These are phyloP conservation scores for Sporothrix pseudoabietina DNA, from an alignment of 2,329 filamentous ascomycete genomes.

Conservation along the genomic window DNA sequence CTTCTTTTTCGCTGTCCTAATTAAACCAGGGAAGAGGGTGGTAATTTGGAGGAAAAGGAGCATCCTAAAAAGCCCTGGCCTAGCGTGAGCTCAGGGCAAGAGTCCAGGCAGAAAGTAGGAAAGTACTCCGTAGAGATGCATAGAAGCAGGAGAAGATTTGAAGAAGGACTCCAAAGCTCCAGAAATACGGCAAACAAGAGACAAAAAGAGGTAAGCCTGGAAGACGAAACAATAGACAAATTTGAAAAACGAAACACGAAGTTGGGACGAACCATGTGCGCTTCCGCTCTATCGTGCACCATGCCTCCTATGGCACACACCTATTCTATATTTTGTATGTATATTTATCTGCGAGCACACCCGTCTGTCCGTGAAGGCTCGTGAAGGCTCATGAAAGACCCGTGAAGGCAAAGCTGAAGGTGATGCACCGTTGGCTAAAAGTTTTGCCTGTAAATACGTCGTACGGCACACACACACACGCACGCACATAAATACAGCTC, in stretches of 20 bases:
- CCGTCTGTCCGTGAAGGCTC: conserved; percentile 7
- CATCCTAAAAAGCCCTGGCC: neutral
- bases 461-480: neutral
- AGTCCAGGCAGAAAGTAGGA: neutral
- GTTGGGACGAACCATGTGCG: neutral
- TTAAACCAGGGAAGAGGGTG: conserved; percentile 16
- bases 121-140: neutral
- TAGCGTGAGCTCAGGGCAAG: neutral
- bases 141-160: neutral
- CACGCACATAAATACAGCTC: neutral
- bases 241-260: neutral
- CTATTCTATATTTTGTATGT: neutral
- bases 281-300: neutral
- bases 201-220: neutral
- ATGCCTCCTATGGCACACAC: neutral
- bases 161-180: neutral
- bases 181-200: neutral
- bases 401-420: conserved; percentile 4
- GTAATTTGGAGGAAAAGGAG: conserved; percentile 14
- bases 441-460: neutral
- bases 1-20: conserved; percentile 4
- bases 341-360: neutral
- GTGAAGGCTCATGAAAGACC: neutral
- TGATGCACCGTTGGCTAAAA: conserved; percentile 8
- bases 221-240: conserved; percentile 2